Conservation (phyloP, 2,329 filamentous ascomycete species). For the Fusarium miscanthi region DNA sequence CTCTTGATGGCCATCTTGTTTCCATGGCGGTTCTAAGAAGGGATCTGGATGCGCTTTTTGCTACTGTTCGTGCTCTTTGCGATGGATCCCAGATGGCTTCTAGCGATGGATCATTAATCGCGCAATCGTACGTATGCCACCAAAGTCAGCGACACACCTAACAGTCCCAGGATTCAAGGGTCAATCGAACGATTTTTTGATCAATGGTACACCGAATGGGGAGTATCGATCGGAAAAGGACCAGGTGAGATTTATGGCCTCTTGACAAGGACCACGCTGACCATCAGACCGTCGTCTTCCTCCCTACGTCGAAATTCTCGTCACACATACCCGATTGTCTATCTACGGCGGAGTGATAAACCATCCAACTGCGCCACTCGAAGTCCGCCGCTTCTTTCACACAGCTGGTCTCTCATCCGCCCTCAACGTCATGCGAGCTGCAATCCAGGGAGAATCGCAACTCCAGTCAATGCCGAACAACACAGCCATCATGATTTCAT, state of each 20-base stretch:
- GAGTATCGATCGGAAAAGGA: constrained; percentile 64
- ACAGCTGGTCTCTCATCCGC: constrained; percentile 77
- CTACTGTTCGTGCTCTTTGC: constrained; percentile 67
- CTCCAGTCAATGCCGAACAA: constrained; percentile 83
- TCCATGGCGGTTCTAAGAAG: constrained; percentile 77
- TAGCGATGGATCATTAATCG: constrained; percentile 64
- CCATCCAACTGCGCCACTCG: constrained; percentile 75
- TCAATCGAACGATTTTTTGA: constrained; percentile 75
- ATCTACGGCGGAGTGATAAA: constrained; percentile 81
- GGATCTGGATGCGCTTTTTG: constrained; percentile 70
- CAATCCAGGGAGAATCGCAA: constrained; percentile 76
- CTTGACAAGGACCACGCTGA: background rate
- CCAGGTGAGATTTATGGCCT: constrained; percentile 52
- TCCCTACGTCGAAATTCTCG: constrained; percentile 79
- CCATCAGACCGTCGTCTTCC: constrained; percentile 65
- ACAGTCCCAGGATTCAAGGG: constrained; percentile 60
- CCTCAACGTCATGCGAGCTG: constrained; percentile 78
- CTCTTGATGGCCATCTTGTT: constrained; percentile 76
- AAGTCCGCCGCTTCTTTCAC: constrained; percentile 79
- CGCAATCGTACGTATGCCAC: constrained; percentile 57
- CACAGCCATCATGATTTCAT: constrained; percentile 82
- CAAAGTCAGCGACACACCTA: background rate
- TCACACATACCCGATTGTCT: constrained; percentile 78
- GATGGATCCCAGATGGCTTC: constrained; percentile 63
- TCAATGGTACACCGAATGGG: constrained; percentile 73